Evolutionary conservation across 495 filamentous ascomycete genomes (phyloP).

Genomic region (Neurospora discreta): DNA sequence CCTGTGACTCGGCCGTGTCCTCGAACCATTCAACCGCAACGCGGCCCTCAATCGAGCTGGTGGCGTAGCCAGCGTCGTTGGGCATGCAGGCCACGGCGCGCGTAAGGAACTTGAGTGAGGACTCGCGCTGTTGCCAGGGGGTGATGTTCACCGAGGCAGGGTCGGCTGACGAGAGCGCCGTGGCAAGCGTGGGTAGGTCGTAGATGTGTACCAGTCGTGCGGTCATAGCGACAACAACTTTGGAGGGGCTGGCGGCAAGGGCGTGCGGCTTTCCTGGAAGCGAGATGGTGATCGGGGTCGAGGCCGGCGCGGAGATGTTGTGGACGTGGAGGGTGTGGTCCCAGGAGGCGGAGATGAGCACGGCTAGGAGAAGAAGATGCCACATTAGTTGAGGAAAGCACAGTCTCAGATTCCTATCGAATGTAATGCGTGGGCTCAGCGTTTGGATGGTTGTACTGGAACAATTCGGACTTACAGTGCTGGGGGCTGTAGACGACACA

Average conservation of each 20-base stretch:
- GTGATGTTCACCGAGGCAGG: slow-evolving; percentile 37
- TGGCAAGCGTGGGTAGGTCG: slow-evolving; percentile 59
- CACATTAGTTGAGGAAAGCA: slow-evolving; percentile 1
- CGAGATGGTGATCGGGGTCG: slow-evolving; percentile 43
- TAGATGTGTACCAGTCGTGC: slow-evolving; percentile 84
- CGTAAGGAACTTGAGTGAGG: slow-evolving; percentile 89
- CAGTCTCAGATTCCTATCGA: neutral
- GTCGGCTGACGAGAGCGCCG: slow-evolving; percentile 39
- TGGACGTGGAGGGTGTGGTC: slow-evolving; percentile 83
- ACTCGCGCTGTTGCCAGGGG: slow-evolving; percentile 86
- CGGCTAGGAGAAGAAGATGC: slow-evolving; percentile 16
- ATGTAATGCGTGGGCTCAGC: neutral
- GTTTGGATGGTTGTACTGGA: neutral
- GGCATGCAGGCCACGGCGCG: slow-evolving; percentile 94
- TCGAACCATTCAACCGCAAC: slow-evolving; percentile 98
- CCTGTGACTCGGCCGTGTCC: slow-evolving; percentile 68
- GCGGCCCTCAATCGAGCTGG: slow-evolving; percentile 79
- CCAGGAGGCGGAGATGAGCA: slow-evolving; percentile 87
- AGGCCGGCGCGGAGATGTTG: slow-evolving; percentile 35
- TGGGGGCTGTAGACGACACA: slow-evolving; percentile 69
- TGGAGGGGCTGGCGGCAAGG: slow-evolving; percentile 65
- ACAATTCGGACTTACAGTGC: slow-evolving; percentile 42
- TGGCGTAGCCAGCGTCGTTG: slow-evolving; percentile 83
- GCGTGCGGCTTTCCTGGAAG: slow-evolving; percentile 83
- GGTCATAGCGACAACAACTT: slow-evolving; percentile 93